phyloP scores from a whole-genome alignment of 78 protist genomes.

The Dictyostelium discoideum region dicty_2.7 NC_007090.3:1547501-1548000 shows the following conservation, averaged over 20 bases:
- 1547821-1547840: background rate
- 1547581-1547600: slow-evolving; percentile 16
- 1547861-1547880: background rate
- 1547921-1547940: background rate
- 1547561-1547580: slow-evolving; percentile 22
- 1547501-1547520: background rate
- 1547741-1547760: background rate
- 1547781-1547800: background rate
- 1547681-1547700: background rate
- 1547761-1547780: slow-evolving; percentile 2
- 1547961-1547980: no score
- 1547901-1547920: background rate
- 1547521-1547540: slow-evolving; percentile 42
- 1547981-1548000: no score
- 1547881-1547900: background rate
- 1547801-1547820: background rate
- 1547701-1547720: background rate
- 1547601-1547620: slow-evolving; percentile 10
- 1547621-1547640: slow-evolving; percentile 27
- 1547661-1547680: background rate
- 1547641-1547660: background rate
- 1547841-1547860: background rate
- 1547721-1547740: background rate
- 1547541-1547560: slow-evolving; percentile 29
- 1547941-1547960: no score